Percentiles rank a stretch among this genome's conserved stretches.
Evolutionary conservation across 2,329 filamentous ascomycete genomes (phyloP).

Genomic region (Stachybotrys chartarum): DNA sequence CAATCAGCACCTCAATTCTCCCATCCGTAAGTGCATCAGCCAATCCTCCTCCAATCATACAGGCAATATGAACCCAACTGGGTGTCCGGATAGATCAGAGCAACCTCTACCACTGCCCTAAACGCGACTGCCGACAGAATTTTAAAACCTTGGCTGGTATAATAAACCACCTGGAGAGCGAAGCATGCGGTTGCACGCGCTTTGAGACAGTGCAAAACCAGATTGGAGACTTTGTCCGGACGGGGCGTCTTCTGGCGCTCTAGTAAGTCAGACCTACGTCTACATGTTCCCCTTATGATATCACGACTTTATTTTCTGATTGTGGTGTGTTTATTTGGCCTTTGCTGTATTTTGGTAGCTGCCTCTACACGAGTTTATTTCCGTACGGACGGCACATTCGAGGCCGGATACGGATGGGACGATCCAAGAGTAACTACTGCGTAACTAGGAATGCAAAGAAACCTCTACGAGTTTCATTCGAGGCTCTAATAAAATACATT

Average conservation of each 20-base stretch:
- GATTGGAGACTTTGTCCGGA: slow-evolving; percentile 10
- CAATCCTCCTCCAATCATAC: slow-evolving; percentile 25
- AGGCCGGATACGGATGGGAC: no score
- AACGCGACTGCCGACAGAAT: slow-evolving; percentile 22
- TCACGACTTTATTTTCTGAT: no score
- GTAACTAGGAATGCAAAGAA: no score
- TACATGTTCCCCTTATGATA: no score
- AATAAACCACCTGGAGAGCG: slow-evolving; percentile 37
- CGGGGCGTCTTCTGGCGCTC: background rate
- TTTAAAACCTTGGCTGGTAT: slow-evolving; percentile 31
- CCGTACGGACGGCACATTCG: no score
- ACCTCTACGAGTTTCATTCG: no score
- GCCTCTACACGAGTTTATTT: no score
- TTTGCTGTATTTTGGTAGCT: no score
- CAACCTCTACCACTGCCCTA: slow-evolving; percentile 20
- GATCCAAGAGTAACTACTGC: no score
- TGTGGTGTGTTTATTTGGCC: no score
- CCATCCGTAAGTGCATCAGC: slow-evolving; percentile 21
- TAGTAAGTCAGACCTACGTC: background rate
- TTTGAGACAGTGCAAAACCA: slow-evolving; percentile 28
- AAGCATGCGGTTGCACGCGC: slow-evolving; percentile 29
- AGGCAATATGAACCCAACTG: background rate
- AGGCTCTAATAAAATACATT: no score
- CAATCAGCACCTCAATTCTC: slow-evolving; percentile 47
- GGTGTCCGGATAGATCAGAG: background rate